Base-by-base conservation (phyloP, 129 eudicot genomes). In the Calendula officinalis region DNA sequence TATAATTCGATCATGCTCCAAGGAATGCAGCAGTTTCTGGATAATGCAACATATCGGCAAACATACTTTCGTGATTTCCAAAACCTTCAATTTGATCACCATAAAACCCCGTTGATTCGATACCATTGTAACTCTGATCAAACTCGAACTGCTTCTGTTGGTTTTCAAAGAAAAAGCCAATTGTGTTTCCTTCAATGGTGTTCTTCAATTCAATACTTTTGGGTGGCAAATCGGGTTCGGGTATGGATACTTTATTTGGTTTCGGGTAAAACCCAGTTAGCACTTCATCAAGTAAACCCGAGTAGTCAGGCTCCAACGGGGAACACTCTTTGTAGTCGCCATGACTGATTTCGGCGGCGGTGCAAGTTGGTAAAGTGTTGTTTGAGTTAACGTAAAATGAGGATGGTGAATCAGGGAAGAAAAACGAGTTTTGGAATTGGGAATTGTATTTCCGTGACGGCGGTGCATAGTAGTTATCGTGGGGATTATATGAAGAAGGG, bases 201-300 rank as follows among this genome's bases (percentile, higher is more conserved):
- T 13, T 37, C 43, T 13, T 37, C 47, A n/a, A 3, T 56, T 37
- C 64, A 36, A 35, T 2, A 6, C 5, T 15, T 37, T 33, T 64
- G 66, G 4, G 8, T 37, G 56, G 11, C 8, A 7, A 10, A 5
- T 13, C 11, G 2, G 82, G 66, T 33, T 75, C 76, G 0, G 62
- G 17, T 14, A 13, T 8, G 5, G 62, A 4, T 8, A 36, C 62
- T 7, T 4, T 27, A 6, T 66, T 63, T 4, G 86, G 79, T 62
- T 82, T 80, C 3, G 89, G 89, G 77, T 71, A 83, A 65, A 80
- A 86, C 56, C 89, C 89, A 1, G 71, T 62, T 43, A 86, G 5
- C 15, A 81, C 79, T 36, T 86, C 95, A 34, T 83, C 76, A 45
- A 86, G 45, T 34, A 82, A 60, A 17, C 95, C 95, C 0, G 95